phyloP scores from a whole-genome alignment of 768 basidiomycete species.

The Russula abietina region DNA sequence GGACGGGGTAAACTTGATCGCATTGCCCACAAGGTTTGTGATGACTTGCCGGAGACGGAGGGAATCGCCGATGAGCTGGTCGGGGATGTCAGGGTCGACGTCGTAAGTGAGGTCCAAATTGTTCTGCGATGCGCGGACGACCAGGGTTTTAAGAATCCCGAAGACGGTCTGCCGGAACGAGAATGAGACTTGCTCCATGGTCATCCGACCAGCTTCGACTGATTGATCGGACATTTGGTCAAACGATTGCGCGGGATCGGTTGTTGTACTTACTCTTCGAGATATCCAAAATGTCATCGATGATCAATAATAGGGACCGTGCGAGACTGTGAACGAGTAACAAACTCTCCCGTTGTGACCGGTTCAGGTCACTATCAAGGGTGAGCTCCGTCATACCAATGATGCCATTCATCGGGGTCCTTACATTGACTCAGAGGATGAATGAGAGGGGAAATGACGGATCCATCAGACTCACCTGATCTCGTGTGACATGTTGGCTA shows the following conservation, averaged over 20 bases:
- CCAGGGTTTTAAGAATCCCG: slow-evolving; percentile 90
- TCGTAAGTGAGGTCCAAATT: slow-evolving; percentile 95
- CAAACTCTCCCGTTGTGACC: slow-evolving; percentile 92
- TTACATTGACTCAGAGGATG: slow-evolving; percentile 36
- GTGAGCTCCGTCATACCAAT: slow-evolving; percentile 99
- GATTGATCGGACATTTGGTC: slow-evolving; percentile 11
- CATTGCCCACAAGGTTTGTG: slow-evolving; percentile 92
- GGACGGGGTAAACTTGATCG: slow-evolving; percentile 85
- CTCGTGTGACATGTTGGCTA: slow-evolving; percentile 98
- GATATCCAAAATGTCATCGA: slow-evolving; percentile 99
- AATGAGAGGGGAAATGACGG: no score
- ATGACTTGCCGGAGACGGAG: slow-evolving; percentile 92
- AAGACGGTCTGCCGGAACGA: slow-evolving; percentile 96
- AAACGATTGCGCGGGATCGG: no score
- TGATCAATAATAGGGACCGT: slow-evolving; percentile 87
- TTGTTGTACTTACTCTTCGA: slow-evolving; percentile 70
- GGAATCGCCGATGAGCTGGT: slow-evolving; percentile 95
- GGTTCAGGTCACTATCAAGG: slow-evolving; percentile 89
- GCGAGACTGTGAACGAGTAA: slow-evolving; percentile 94
- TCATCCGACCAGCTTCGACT: slow-evolving; percentile 99
- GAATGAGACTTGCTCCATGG: slow-evolving; percentile 98
- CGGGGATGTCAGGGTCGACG: slow-evolving; percentile 91
- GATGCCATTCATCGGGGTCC: slow-evolving; percentile 99
- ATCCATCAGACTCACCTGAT: slow-evolving; percentile 52
- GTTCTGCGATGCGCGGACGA: slow-evolving; percentile 95